Evolutionary conservation across 1,284 basidiomycete genomes (phyloP).

Genomic region (Cryptococcus sp.): DNA sequence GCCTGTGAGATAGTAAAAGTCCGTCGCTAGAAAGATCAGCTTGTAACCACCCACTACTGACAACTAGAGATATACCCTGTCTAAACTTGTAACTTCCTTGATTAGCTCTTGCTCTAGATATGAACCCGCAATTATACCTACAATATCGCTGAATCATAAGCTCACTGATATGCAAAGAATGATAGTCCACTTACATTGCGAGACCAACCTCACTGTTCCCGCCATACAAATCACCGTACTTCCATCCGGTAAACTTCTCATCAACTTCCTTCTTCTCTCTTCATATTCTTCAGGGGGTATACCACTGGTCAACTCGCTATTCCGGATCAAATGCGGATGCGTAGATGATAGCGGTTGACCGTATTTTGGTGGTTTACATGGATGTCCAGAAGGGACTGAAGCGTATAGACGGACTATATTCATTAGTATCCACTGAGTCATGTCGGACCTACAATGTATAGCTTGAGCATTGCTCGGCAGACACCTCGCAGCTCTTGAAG

Average conservation of each 20-base stretch:
- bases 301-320: slow-evolving; percentile 76
- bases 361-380: slow-evolving; percentile 59
- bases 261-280: slow-evolving; percentile 63
- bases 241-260: slow-evolving; percentile 70
- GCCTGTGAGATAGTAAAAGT: slow-evolving; percentile 92
- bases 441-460: not conserved
- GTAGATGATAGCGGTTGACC: slow-evolving; percentile 73
- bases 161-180: not conserved
- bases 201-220: slow-evolving; percentile 81
- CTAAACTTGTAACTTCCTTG: slow-evolving; percentile 81
- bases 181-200: slow-evolving; percentile 60
- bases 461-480: not conserved
- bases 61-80: slow-evolving; percentile 52
- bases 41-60: not conserved
- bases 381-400: not conserved
- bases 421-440: not conserved
- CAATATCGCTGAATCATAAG: slow-evolving; percentile 52
- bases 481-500: not conserved
- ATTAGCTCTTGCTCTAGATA: not conserved
- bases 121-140: slow-evolving; percentile 48
- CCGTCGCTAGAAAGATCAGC: slow-evolving; percentile 57
- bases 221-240: slow-evolving; percentile 76
- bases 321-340: slow-evolving; percentile 70
- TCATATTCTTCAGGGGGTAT: slow-evolving; percentile 81
- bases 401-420: not conserved